Evolutionary conservation across 139 green algal genomes (phyloP).

Genomic region (Eudorina sp.): DNA sequence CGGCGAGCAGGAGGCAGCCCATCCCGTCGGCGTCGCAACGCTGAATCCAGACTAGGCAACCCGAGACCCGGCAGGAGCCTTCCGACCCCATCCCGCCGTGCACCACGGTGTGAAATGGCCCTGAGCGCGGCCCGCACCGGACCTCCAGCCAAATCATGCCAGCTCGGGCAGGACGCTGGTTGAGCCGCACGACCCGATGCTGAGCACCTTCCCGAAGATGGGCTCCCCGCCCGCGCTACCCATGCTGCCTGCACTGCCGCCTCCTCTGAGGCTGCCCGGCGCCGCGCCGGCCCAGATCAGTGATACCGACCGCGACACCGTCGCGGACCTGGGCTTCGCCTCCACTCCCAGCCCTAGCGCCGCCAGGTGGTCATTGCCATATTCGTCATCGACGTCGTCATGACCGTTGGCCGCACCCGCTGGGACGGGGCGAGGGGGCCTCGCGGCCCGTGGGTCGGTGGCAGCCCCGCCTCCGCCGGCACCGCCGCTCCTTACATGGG

Average conservation of each 20-base stretch:
- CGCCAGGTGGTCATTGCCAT: constrained; percentile 14
- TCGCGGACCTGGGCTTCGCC: not conserved
- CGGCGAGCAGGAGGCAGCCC: too few species aligned
- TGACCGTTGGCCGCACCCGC: not conserved
- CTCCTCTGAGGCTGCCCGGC: not conserved
- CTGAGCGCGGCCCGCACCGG: too few species aligned
- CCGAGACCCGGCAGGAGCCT: too few species aligned
- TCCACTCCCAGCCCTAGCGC: constrained; percentile 5
- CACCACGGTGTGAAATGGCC: too few species aligned
- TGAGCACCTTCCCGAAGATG: constrained; percentile 7
- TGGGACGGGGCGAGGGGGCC: too few species aligned
- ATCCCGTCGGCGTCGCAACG: too few species aligned
- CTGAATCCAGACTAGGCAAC: too few species aligned
- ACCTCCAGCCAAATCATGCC: too few species aligned
- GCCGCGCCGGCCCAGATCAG: not conserved
- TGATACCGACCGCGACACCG: not conserved
- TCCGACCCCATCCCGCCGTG: too few species aligned
- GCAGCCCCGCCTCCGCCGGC: not conserved
- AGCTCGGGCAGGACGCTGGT: constrained; percentile 33
- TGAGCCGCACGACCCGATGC: constrained; percentile 21
- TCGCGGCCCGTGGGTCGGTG: not conserved
- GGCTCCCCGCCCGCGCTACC: not conserved
- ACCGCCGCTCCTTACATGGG: constrained; percentile 61
- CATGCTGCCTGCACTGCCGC: not conserved
- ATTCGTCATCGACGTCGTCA: not conserved